Evolutionary conservation across 352 stramenopile species (phyloP), one percentile per base, ranked within the genome.

Genomic region (Poterioochromonas sp.): DNA sequence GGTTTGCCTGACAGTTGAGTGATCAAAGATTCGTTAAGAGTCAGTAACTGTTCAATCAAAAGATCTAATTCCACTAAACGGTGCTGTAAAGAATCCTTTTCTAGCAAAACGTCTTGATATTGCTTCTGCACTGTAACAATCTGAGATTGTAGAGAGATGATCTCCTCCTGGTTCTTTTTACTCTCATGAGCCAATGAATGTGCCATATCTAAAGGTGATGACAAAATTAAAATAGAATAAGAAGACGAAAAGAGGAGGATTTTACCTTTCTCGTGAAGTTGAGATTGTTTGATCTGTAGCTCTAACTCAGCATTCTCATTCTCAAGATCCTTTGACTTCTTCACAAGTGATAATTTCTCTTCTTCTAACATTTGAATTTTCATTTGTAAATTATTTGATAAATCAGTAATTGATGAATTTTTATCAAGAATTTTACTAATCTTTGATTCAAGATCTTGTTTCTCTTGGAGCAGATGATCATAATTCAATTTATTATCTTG

Each of bases 1-100:
- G 37, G 29, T 29, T 73, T 40, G 11, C 41, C 41, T 35, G 37
- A 58, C 20, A 74, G 40, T n/a, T 74, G 65, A 26, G 37, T 26
- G 5, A 74, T 37, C 65, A 74, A 74, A 51, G 40, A 11, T 39
- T 74, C 65, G 29, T 74, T 74, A 8, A 74, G 1, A 15, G 65
- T 35, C 1, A 74, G 29, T 8, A 74, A n/a, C 40, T 74, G 65
- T 32, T 18, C 65, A 35, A 74, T 37, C 39, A 74, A 39, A 18
- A 15, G 39, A 34, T 74, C 65, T 18, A 74, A n/a, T 37, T 74
- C 65, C 2, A 74, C 29, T 37, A 74, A 15, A 5, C 40, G 35
- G 2, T 5, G 0, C 1, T 74, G 37, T 37, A 58, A 26, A 40
- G 8, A 5, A 18, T 8, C 65, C 53, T 54, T 74, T 18, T 58